These are phyloP conservation scores for Panaeolus cyanescens DNA, from an alignment of 768 basidiomycete species.

Conservation along the genomic window DNA sequence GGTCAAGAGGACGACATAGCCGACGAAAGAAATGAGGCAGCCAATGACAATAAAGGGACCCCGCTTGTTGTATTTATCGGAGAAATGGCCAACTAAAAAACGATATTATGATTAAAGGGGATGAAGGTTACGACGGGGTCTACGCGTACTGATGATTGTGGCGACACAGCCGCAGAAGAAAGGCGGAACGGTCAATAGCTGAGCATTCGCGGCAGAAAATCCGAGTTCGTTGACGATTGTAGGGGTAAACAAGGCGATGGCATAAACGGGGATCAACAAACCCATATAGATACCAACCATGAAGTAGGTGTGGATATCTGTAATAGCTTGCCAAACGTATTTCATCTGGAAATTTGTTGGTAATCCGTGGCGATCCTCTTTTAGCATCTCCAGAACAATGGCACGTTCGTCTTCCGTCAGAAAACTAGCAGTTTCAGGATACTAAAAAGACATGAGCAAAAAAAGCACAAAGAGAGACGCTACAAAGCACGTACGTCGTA, in stretches of 20 bases:
- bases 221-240: constrained; percentile 51
- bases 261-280: constrained; percentile 14
- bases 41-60: constrained; percentile 60
- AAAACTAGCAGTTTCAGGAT: constrained; percentile 57
- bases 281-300: constrained; percentile 65
- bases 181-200: constrained; percentile 69
- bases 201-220: constrained; percentile 53
- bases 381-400: constrained; percentile 40
- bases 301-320: constrained; percentile 27
- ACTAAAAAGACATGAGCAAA: constrained; percentile 63
- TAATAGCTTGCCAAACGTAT: constrained; percentile 48
- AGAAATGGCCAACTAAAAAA: constrained; percentile 57
- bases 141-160: neutral
- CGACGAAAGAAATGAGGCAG: constrained; percentile 51
- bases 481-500: constrained; percentile 10
- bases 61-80: constrained; percentile 58
- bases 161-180: constrained; percentile 64
- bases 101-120: constrained; percentile 47
- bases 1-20: constrained; percentile 67
- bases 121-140: neutral
- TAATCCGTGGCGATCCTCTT: constrained; percentile 49
- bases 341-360: constrained; percentile 48
- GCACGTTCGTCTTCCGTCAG: constrained; percentile 60
- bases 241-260: constrained; percentile 5
- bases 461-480: neutral